Base-by-base conservation (phyloP, 1,139 yeast species). In the Kurtzmaniella natalensis region DNA sequence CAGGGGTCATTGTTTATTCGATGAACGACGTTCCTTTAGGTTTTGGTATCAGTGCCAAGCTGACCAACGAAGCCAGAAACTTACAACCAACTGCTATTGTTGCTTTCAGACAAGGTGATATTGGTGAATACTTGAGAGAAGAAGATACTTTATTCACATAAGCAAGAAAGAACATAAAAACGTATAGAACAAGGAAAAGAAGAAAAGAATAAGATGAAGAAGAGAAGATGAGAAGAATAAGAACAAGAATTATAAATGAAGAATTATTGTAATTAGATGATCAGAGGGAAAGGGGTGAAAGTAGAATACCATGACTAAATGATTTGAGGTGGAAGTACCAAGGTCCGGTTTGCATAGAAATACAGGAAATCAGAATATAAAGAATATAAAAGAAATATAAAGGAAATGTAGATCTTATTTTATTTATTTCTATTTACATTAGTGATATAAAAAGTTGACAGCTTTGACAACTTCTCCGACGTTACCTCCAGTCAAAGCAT, bases 41-140 rank as follows among this genome's bases (percentile, higher is more conserved):
- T 0, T 94, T 92, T 50, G 99, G 98, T 38, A 95, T 92, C 10
- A 77, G 92, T 53, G 89, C 98, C 28, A 89, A 87, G 59, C 78
- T 94, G 20, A 88, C 97, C n/a, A 72, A 78, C 30, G 98, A 89
- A 55, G 80, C 94, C 16, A 78, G 94, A 59, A 78, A 79, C 53
- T 67, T 88, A 47, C 95, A 85, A 55, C 98, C 98, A 33, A 92
- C 94, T 18, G 94, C 82, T 26, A 89, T 92, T 33, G 95, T 89
- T 11, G 95, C 95, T 8, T 92, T 86, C 59, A 81, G 98, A 73
- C 99, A 92, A 59, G 85, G 95, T 46, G 99, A 92, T 68, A 88
- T 92, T 48, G 99, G 99, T 45, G 99, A 92, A 63, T 92, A 88
- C 55, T 73, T 92, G 55, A 87, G 99, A 73, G 98, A 94, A 51